Conservation (phyloP, 257 asterid genomes). For the Solanum etuberosum region DNA sequence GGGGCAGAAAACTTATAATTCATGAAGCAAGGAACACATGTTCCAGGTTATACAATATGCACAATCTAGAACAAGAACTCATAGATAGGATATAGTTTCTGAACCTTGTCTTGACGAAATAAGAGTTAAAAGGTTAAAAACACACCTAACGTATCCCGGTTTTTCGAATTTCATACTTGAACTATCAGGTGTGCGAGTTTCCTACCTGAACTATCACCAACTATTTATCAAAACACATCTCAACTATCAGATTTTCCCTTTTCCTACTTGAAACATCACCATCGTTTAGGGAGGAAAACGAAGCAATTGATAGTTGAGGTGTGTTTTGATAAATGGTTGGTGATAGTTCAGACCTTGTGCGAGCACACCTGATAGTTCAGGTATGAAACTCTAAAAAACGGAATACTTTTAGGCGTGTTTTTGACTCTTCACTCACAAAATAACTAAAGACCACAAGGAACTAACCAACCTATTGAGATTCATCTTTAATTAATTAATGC, state of each 20-base stretch:
- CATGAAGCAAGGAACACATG: not conserved
- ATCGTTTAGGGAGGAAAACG: not conserved
- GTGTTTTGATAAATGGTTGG: not conserved
- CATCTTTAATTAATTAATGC: not conserved
- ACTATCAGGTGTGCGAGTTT: too few relatives aligned
- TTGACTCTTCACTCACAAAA: not conserved
- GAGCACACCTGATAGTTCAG: not conserved
- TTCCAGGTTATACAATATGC: not conserved
- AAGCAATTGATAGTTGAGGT: not conserved
- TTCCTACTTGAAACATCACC: not conserved
- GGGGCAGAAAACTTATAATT: not conserved
- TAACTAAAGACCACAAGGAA: not conserved
- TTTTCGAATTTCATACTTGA: not conserved
- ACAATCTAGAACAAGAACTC: not conserved
- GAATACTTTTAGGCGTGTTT: not conserved
- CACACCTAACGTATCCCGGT: not conserved
- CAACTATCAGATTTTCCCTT: not conserved
- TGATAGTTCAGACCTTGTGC: not conserved
- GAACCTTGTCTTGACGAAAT: not conserved
- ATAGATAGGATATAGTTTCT: not conserved
- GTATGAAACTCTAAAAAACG: not conserved
- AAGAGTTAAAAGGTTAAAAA: not conserved
- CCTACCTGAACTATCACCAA: not conserved
- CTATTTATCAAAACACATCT: not conserved
- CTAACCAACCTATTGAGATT: not conserved